These are phyloP conservation scores for Tympanopsis confertula DNA, from an alignment of 2,329 filamentous ascomycete species.

Conservation along the genomic window DNA sequence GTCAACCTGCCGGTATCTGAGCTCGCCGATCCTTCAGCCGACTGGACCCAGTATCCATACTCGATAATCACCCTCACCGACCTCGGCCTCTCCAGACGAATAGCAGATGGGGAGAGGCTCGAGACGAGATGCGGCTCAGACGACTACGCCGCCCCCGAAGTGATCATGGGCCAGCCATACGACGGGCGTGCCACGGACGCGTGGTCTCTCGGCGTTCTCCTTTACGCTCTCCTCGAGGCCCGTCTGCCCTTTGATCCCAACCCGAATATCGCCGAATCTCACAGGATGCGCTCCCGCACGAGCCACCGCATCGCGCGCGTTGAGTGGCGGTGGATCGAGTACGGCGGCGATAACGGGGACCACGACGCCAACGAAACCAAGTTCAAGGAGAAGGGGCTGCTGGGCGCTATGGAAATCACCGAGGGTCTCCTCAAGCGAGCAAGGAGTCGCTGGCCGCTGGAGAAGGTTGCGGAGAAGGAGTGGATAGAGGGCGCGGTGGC, in stretches of 20 bases:
- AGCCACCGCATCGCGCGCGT: constrained; percentile 90
- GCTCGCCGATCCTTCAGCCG: constrained; percentile 46
- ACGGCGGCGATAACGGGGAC: constrained; percentile 72
- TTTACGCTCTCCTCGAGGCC: constrained; percentile 90
- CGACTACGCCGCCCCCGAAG: constrained; percentile 93
- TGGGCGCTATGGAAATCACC: constrained; percentile 69
- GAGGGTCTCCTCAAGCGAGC: constrained; percentile 77
- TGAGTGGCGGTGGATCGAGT: constrained; percentile 91
- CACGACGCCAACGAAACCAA: constrained; percentile 59
- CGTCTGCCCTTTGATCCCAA: constrained; percentile 84
- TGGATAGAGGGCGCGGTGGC: constrained; percentile 71
- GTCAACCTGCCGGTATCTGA: constrained; percentile 67
- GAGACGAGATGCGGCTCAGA: constrained; percentile 90
- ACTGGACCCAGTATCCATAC: constrained; percentile 68
- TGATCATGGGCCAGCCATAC: constrained; percentile 89
- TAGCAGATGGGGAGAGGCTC: constrained; percentile 77
- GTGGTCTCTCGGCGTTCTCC: constrained; percentile 85
- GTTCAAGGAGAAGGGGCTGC: constrained; percentile 52
- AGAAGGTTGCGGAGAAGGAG: constrained; percentile 57
- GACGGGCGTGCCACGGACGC: constrained; percentile 85
- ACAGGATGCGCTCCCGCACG: constrained; percentile 67
- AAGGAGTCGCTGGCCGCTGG: constrained; percentile 64
- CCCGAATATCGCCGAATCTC: constrained; percentile 66
- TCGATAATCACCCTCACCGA: constrained; percentile 84
- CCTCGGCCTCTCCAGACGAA: constrained; percentile 75